phyloP scores from a whole-genome alignment of 306 rosid genomes.

The Acacia confusa region DNA sequence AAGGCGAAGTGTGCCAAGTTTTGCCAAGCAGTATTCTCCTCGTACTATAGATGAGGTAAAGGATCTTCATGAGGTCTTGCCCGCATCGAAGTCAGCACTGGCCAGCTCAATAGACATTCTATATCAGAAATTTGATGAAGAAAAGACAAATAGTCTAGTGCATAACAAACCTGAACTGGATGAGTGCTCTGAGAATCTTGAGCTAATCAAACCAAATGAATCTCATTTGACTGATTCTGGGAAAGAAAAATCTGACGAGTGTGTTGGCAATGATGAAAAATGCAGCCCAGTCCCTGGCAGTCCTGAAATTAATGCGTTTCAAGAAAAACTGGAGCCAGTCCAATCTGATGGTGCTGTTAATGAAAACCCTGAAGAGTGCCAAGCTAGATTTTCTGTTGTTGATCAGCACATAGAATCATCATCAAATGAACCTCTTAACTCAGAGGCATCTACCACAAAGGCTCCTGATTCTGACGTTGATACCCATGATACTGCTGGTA shows the following conservation, averaged over 20 bases:
- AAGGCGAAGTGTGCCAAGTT: constrained; percentile 51
- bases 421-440: constrained; percentile 37
- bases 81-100: constrained; percentile 44
- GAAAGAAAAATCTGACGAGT: constrained; percentile 32
- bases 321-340: constrained; percentile 44
- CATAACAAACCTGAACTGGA: constrained; percentile 42
- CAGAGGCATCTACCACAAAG: constrained; percentile 41
- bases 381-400: constrained; percentile 49
- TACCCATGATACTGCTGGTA: constrained; percentile 34
- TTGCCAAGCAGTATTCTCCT: constrained; percentile 28
- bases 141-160: constrained; percentile 32
- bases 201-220: constrained; percentile 35
- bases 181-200: constrained; percentile 41
- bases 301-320: constrained; percentile 38
- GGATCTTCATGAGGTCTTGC: constrained; percentile 80
- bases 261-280: constrained; percentile 36
- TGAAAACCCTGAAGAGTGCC: constrained; percentile 45
- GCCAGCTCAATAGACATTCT: constrained; percentile 56
- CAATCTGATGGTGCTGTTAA: constrained; percentile 35
- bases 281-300: constrained; percentile 34
- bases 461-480: constrained; percentile 41
- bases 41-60: constrained; percentile 50
- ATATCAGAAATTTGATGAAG: constrained; percentile 52
- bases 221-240: constrained; percentile 32
- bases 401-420: constrained; percentile 60